Percentiles rank a stretch among this genome's conserved stretches.
phyloP scores from a whole-genome alignment of 2,329 filamentous ascomycete genomes.

The Pseudocercospora vitis region DNA sequence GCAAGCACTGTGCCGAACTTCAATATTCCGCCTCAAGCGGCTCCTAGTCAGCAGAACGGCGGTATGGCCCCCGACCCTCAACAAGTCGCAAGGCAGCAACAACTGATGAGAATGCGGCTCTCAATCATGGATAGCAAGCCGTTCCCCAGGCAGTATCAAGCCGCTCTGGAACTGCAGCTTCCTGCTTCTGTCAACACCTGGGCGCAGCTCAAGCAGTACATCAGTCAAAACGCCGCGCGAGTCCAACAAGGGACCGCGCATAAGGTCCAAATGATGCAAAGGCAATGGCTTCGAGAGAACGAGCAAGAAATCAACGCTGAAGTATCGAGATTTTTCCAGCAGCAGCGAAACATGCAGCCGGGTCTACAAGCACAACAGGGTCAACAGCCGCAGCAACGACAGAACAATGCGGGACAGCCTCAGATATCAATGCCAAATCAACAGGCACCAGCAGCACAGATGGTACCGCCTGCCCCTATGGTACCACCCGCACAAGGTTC shows the following conservation, averaged over 20 bases:
- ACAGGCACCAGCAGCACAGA: conserved; percentile 43
- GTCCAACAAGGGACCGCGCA: conserved; percentile 44
- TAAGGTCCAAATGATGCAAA: conserved; percentile 39
- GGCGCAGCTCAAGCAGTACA: conserved; percentile 58
- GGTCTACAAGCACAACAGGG: conserved; percentile 40
- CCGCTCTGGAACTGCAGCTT: conserved; percentile 32
- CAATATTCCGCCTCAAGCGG: conserved; percentile 23
- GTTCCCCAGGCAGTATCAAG: conserved; percentile 21
- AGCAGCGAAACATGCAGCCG: no score
- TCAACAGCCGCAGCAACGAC: conserved; percentile 31
- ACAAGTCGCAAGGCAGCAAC: conserved; percentile 21
- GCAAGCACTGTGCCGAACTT: conserved; percentile 25
- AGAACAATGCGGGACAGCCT: conserved; percentile 18
- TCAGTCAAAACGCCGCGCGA: conserved; percentile 47
- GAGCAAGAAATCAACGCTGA: conserved; percentile 27
- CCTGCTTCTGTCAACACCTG: conserved; percentile 56
- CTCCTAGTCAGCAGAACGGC: conserved; percentile 17
- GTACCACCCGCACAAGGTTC: conserved; percentile 21
- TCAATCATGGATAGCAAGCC: conserved; percentile 23
- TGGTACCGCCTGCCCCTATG: conserved; percentile 38
- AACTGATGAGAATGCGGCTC: conserved; percentile 17
- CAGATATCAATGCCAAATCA: conserved; percentile 23
- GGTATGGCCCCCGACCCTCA: conserved; percentile 15
- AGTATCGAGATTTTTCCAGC: conserved; percentile 42
- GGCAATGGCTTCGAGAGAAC: conserved; percentile 29